A percentile compares a stretch with the other conserved stretches of the same genome.
Conservation (phyloP, 2,329 filamentous ascomycete species). For the Tolypocladium ophioglossoides region DNA sequence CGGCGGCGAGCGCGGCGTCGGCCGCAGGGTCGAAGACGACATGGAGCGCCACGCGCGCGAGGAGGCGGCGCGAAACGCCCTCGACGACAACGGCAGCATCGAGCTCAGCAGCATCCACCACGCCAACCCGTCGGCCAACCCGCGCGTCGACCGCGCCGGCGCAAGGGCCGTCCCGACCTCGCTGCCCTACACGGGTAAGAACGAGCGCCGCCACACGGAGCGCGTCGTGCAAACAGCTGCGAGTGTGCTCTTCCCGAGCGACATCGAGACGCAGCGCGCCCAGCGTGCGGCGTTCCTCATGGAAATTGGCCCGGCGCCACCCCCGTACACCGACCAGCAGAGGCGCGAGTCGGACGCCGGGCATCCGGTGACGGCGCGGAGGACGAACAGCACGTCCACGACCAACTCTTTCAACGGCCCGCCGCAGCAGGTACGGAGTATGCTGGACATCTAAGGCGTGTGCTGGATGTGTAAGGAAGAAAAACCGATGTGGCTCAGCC, state of each 20-base stretch:
- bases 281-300: conserved; percentile 28
- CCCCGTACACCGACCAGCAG: conserved; percentile 23
- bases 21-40: conserved; percentile 27
- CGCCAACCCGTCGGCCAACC: conserved; percentile 13
- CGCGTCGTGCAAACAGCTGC: conserved; percentile 32
- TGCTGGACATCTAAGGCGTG: conserved; percentile 42
- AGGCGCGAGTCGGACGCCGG: conserved; percentile 13
- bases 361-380: conserved; percentile 19
- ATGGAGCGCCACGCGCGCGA: conserved; percentile 25
- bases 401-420: conserved; percentile 33
- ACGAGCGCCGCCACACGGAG: conserved; percentile 33
- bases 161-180: conserved; percentile 15
- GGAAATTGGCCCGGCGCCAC: conserved; percentile 26
- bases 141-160: conserved; percentile 19
- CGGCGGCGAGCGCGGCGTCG: conserved; percentile 35
- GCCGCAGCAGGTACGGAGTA: conserved; percentile 46
- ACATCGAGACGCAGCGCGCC: conserved; percentile 17
- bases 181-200: conserved; percentile 28
- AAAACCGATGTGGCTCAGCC: background rate
- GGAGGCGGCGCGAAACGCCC: conserved; percentile 19
- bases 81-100: conserved; percentile 18
- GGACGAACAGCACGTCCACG: conserved; percentile 36
- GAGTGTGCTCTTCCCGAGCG: conserved; percentile 37
- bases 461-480: background rate
- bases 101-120: conserved; percentile 26